Conservation (phyloP, 352 stramenopile genomes). For the Phytophthora pseudosyringae region DNA sequence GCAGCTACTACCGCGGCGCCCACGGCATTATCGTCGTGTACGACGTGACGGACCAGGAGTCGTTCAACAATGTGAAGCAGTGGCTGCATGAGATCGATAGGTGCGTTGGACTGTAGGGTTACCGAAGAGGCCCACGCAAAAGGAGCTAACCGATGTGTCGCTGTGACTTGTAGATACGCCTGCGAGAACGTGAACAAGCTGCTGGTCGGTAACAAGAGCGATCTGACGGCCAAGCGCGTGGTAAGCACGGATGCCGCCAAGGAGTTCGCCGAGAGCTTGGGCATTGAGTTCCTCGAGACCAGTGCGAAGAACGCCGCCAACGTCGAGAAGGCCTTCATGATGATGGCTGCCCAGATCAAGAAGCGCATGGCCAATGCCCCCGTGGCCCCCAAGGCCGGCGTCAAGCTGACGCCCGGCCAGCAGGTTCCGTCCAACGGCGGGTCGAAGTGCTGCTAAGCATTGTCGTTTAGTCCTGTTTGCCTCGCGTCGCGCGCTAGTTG, state of each 20-base stretch:
- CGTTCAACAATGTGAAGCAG: conserved; percentile 98
- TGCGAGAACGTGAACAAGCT: conserved; percentile 98
- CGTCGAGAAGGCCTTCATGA: conserved; percentile 93
- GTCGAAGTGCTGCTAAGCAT: conserved; percentile 86
- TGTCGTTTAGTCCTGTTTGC: conserved; percentile 55
- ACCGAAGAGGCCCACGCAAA: neutral
- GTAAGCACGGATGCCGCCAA: conserved; percentile 95
- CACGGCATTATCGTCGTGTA: conserved; percentile 99
- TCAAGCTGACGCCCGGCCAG: conserved; percentile 69
- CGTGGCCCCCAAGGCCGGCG: conserved; percentile 68
- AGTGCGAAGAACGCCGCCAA: conserved; percentile 91
- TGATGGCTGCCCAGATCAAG: conserved; percentile 94
- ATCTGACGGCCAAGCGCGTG: conserved; percentile 94
- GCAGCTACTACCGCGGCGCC: conserved; percentile 98
- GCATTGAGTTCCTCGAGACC: conserved; percentile 91
- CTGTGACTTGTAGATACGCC: conserved; percentile 85
- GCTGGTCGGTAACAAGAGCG: conserved; percentile 98
- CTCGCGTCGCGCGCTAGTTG: conserved; percentile 24
- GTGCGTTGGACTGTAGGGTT: conserved; percentile 29
- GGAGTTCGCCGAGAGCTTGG: conserved; percentile 88
- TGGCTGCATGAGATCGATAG: conserved; percentile 95
- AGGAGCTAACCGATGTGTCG: conserved; percentile 6
- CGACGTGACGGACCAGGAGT: conserved; percentile 98
- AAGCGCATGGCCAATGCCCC: conserved; percentile 91
- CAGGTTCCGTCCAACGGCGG: conserved; percentile 72